phyloP scores from a whole-genome alignment of 306 rosid species.

The Prunus campanulata region DNA sequence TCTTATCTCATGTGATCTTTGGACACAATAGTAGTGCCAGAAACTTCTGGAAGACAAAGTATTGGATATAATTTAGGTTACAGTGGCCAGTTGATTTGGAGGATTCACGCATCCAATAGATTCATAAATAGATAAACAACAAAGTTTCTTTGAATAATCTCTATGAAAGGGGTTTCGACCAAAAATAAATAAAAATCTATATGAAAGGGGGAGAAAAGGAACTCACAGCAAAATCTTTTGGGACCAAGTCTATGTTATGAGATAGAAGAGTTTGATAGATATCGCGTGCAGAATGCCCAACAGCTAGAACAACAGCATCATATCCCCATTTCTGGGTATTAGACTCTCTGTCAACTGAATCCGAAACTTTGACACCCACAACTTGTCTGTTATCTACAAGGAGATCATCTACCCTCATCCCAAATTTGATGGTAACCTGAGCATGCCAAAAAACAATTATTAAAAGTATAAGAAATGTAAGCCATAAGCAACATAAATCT shows the following conservation, averaged over 20 bases:
- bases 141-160: slow-evolving; percentile 11
- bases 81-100: neutral
- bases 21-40: neutral
- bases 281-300: slow-evolving; percentile 99
- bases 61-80: neutral
- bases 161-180: slow-evolving; percentile 1
- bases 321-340: slow-evolving; percentile 57
- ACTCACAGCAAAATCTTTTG: slow-evolving; percentile 93
- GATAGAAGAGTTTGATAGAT: slow-evolving; percentile 75
- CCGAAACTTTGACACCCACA: slow-evolving; percentile 66
- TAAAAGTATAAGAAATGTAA: slow-evolving; percentile 20
- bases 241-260: slow-evolving; percentile 69
- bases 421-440: slow-evolving; percentile 86
- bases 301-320: slow-evolving; percentile 88
- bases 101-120: slow-evolving; percentile 13
- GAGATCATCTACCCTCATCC: slow-evolving; percentile 87
- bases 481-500: slow-evolving; percentile 16
- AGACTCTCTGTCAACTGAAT: slow-evolving; percentile 55
- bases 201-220: slow-evolving; percentile 19
- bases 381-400: slow-evolving; percentile 54
- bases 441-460: slow-evolving; percentile 22
- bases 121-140: neutral
- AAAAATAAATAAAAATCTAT: neutral
- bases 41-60: neutral
- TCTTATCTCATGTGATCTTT: neutral